Percentiles rank a stretch among this genome's conserved stretches.
These are phyloP conservation scores for Tardiomyces digboiensis DNA, from an alignment of 1,139 yeast genomes.

Conservation along the genomic window DNA sequence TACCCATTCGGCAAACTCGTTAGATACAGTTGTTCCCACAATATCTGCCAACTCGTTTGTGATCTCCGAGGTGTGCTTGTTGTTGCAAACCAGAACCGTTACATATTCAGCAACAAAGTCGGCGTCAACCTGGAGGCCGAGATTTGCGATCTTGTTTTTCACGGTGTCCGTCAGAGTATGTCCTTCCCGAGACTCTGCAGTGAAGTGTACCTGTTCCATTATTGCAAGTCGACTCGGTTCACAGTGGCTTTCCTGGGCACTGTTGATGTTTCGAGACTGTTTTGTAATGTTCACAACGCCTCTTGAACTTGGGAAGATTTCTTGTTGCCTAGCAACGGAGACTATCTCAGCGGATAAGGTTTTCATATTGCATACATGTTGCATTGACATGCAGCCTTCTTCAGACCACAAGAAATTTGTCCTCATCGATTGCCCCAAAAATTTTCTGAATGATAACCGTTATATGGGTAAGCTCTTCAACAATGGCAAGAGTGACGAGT, in stretches of 20 bases:
- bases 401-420: constrained; percentile 18
- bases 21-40: constrained; percentile 55
- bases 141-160: constrained; percentile 1
- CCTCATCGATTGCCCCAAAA: constrained; percentile 56
- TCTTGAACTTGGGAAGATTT: too few species aligned
- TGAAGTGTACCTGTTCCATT: not conserved
- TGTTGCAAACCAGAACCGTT: constrained; percentile 61
- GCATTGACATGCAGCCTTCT: not conserved
- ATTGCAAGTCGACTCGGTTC: not conserved
- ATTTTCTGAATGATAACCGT: constrained; percentile 44
- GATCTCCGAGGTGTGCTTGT: constrained; percentile 56
- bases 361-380: not conserved
- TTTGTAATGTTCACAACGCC: too few species aligned
- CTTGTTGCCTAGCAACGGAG: not conserved
- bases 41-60: constrained; percentile 54
- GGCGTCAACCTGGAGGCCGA: constrained; percentile 45
- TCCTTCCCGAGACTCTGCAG: not conserved
- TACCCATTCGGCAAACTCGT: constrained; percentile 37
- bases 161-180: not conserved
- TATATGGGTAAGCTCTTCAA: constrained; percentile 54
- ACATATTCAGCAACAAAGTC: constrained; percentile 76
- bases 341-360: not conserved
- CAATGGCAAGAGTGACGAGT: constrained; percentile 58
- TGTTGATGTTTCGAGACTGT: too few species aligned
- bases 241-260: not conserved